Base-by-base conservation (phyloP, 75 land plant genomes). In the Chamaecyparis obtusa region DNA sequence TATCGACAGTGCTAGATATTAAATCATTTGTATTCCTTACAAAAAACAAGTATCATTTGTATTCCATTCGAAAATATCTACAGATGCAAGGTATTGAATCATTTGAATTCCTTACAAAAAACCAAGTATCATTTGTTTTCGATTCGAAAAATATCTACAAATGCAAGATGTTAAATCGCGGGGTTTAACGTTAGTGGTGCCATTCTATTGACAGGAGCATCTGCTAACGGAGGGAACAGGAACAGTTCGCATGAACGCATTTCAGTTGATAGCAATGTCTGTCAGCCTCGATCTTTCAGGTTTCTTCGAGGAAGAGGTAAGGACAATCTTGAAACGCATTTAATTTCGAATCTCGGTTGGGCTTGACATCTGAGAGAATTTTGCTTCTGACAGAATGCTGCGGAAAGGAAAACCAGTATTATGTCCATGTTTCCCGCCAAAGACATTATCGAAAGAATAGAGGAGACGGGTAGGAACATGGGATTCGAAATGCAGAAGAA, bases 201-300 rank as follows among this genome's bases (percentile, higher is more conserved):
- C 55, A 51, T 57, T 21, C 64, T 21, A 75, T 77, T 77, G 88
- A 89, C 87, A 88, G 83, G 87, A 46, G n/a, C 86, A 91, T 27
- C 85, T 39, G 49, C 44, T 48, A 35, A 75, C 72, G 32, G 87
- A 88, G 27, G 84, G 85, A 71, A 88, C 86, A 0, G 86, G 84
- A 24, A 90, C 91, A 16, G 79, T 86, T 27, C 92, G 85, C 39
- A 92, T 95, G 43, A 95, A 95, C 88, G 95, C 95, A 27, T 95
- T 95, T 85, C 90, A 95, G 87, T 87, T 95, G 7, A 94, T 95
- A 72, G 92, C 94, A 39, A 95, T 95, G 97, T 95, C 94, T 10
- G 89, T 89, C 7, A 90, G 84, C 57, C 91, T 95, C 2, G 95
- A 95, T 74, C 92, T 95, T 13, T 94, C 95, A 43, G 97, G 95